Evolutionary conservation across 2,329 filamentous ascomycete genomes (phyloP).

Genomic region (Exophiala alcalophila): DNA sequence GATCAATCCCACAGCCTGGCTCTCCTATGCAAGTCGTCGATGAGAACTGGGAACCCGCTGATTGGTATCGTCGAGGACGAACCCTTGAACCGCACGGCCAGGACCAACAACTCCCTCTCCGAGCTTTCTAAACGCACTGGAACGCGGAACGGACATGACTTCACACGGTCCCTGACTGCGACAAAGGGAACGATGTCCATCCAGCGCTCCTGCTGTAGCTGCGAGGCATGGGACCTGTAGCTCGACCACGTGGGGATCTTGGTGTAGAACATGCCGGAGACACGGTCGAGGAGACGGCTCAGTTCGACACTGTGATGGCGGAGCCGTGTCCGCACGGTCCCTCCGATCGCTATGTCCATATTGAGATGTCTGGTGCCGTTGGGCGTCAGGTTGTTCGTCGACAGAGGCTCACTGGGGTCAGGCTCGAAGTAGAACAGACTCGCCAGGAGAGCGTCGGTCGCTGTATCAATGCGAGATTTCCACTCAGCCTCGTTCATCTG

Average conservation of each 20-base stretch:
- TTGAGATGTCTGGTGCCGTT: constrained; percentile 1
- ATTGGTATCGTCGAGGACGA: constrained; percentile 1
- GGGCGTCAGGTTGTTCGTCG: neutral
- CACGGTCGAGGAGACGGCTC: constrained; percentile 1
- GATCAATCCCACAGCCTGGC: constrained; percentile 6
- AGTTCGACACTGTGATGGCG: constrained; percentile 7
- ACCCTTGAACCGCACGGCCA: constrained; percentile 6
- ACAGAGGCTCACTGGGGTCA: neutral
- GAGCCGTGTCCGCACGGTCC: constrained; percentile 5
- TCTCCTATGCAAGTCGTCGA: constrained; percentile 2
- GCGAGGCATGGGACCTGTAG: neutral
- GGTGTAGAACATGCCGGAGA: constrained; percentile 2
- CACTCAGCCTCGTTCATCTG: constrained; percentile 5
- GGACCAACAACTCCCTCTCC: constrained; percentile 1
- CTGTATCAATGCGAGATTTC: neutral
- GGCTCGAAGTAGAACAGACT: constrained; percentile 14
- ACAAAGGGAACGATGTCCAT: neutral
- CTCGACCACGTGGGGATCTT: constrained; percentile 1
- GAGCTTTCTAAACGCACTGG: constrained; percentile 5
- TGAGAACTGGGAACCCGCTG: constrained; percentile 4
- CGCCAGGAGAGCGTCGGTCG: constrained; percentile 1
- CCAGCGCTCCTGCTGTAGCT: constrained; percentile 5
- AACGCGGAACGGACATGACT: constrained; percentile 6
- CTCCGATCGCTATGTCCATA: neutral
- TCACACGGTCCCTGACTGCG: constrained; percentile 1